A percentile compares a stretch with the other conserved stretches of the same genome.
phyloP scores from a whole-genome alignment of 2,329 filamentous ascomycete genomes.

The Pestalotiopsis sp. region DNA sequence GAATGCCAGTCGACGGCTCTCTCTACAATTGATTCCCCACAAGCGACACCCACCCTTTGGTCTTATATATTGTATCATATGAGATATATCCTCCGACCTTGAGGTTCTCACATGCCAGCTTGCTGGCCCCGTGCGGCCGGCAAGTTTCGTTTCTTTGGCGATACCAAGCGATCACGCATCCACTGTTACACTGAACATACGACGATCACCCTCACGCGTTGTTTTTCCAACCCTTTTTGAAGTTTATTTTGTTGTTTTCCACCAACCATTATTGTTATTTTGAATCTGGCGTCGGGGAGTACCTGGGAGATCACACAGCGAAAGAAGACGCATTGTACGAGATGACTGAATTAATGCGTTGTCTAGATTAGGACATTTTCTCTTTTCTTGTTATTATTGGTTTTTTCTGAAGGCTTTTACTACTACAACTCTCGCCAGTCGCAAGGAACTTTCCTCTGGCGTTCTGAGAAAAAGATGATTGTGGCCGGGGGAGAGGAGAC shows the following conservation, averaged over 20 bases:
- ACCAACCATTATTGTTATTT: slow-evolving; percentile 7
- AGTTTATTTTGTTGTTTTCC: neutral
- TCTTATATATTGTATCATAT: neutral
- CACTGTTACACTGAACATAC: neutral
- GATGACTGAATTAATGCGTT: slow-evolving; percentile 14
- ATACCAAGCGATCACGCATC: neutral
- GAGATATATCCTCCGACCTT: neutral
- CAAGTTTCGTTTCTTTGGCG: neutral
- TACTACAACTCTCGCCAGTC: neutral
- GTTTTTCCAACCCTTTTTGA: neutral
- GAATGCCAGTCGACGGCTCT: neutral
- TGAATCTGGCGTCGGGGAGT: slow-evolving; percentile 11
- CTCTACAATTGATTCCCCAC: neutral
- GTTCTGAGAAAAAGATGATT: neutral
- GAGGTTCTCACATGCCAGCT: neutral
- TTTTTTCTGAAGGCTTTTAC: neutral
- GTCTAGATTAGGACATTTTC: slow-evolving; percentile 2
- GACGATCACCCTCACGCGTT: neutral
- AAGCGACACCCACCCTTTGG: neutral
- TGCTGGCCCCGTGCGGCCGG: neutral
- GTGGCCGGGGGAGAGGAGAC: neutral
- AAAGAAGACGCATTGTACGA: slow-evolving; percentile 16
- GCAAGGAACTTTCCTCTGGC: neutral
- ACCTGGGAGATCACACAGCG: slow-evolving; percentile 12
- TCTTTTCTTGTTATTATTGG: slow-evolving; percentile 6